Evolutionary conservation across 371 early-diverging fungal genomes (phyloP), one percentile per base, ranked within the genome.

Genomic region (Lichtheimia ornata): DNA sequence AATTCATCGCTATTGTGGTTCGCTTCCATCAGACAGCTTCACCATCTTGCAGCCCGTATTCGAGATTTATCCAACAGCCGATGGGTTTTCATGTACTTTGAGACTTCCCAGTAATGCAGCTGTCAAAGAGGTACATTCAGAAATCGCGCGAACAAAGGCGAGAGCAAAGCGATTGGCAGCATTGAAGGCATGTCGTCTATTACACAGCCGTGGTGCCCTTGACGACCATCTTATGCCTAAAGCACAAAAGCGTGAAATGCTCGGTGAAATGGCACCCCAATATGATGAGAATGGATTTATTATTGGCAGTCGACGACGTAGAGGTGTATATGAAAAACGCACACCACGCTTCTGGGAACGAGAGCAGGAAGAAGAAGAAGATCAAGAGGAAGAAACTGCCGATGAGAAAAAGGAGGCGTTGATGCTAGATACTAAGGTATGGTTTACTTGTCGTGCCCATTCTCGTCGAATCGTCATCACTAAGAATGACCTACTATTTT

Each of bases 91-190:
- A 13, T 88, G 89, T 59, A 77, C 66, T 0, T 45, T 91, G 25
- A 74, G 65, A 0, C 59, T 93, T 18, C 93, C 93, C 3, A 73
- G 81, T 42, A 89, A 87, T 59, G 86, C 91, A 0, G 83, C 89
- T 5, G 58, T 93, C 12, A 80, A 83, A 7, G 61, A 67, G 13
- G 71, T 88, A 0, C 73, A 71, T 11, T 89, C 91, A 0, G 84
- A 86, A 27, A 63, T 72, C 1, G 72, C 85, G 42, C 69, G 76
- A 5, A 84, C 83, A 40, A 91, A 90, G 55, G 65, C 50, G 17
- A 67, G 76, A 42, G 95, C 97, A 5, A 92, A 86, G 64, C 85
- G 89, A 13, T 66, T 83, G 2, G 92, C 88, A 0, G 89, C 93
- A 0, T 82, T 92, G 42, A 84, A 91, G 40, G 82, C 88, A 0